Evolutionary conservation across 192 early-diverging fungal species (phyloP).

Genomic region (Backusella tuberculispora): DNA sequence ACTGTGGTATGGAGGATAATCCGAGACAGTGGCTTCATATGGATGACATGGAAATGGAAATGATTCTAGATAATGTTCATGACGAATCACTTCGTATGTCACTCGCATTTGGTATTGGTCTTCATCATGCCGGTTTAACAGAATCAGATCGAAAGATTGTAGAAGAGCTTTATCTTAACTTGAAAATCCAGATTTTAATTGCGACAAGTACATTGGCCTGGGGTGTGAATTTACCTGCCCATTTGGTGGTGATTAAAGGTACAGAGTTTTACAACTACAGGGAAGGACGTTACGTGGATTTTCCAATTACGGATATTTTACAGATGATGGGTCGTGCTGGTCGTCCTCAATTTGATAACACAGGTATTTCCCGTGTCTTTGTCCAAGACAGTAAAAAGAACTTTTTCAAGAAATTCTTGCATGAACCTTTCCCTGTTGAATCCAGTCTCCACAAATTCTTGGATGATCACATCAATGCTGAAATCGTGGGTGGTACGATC

Average conservation of each 20-base stretch:
- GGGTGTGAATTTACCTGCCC: conserved; percentile 98
- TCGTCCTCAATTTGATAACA: conserved; percentile 94
- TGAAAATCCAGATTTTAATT: conserved; percentile 96
- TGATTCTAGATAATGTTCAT: conserved; percentile 69
- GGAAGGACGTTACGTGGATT: conserved; percentile 89
- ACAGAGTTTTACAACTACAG: conserved; percentile 97
- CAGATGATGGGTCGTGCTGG: conserved; percentile 99
- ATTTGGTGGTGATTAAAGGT: conserved; percentile 97
- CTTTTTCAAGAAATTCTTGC: conserved; percentile 98
- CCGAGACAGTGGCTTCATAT: conserved; percentile 90
- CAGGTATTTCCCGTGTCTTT: conserved; percentile 90
- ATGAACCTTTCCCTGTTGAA: conserved; percentile 94
- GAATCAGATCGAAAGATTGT: conserved; percentile 85
- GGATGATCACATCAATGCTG: conserved; percentile 94
- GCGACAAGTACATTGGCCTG: conserved; percentile 96
- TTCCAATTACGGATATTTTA: conserved; percentile 96
- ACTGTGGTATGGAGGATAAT: conserved; percentile 91
- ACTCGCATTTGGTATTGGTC: conserved; percentile 94
- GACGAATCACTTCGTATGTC: conserved; percentile 80
- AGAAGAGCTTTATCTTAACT: conserved; percentile 92
- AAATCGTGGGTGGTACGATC: conserved; percentile 88
- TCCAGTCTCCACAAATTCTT: conserved; percentile 74
- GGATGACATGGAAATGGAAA: conserved; percentile 79
- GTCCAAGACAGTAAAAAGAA: conserved; percentile 97
- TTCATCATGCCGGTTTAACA: conserved; percentile 95